A percentile compares a stretch with the other conserved stretches of the same genome.
phyloP scores from a whole-genome alignment of 257 asterid species.

The Asclepias syriaca region DNA sequence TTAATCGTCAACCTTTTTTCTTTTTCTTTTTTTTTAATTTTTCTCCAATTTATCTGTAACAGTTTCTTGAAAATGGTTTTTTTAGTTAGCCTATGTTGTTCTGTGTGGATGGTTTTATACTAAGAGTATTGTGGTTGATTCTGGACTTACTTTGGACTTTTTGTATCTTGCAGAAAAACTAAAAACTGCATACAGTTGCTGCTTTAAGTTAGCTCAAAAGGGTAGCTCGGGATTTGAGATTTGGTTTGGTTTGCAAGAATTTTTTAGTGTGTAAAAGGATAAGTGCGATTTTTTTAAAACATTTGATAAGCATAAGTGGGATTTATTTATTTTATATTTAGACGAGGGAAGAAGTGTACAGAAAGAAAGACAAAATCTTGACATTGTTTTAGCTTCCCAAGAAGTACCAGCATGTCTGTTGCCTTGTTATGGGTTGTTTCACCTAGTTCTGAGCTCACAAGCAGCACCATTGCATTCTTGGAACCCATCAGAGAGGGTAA shows the following conservation, averaged over 20 bases:
- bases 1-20: neutral
- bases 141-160: constrained; percentile 8
- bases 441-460: constrained; percentile 52
- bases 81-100: constrained; percentile 1
- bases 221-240: constrained; percentile 15
- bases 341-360: constrained; percentile 18
- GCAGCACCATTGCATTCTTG: constrained; percentile 42
- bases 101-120: neutral
- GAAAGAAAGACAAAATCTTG: constrained; percentile 23
- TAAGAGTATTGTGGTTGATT: constrained; percentile 5
- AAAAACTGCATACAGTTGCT: constrained; percentile 24
- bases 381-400: constrained; percentile 17
- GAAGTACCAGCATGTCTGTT: constrained; percentile 56
- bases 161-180: constrained; percentile 41
- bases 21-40: neutral
- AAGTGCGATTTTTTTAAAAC: constrained; percentile 24
- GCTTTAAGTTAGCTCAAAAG: constrained; percentile 25
- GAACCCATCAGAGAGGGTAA: constrained; percentile 50
- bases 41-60: neutral
- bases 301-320: constrained; percentile 26
- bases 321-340: constrained; percentile 8
- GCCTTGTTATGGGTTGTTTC: constrained; percentile 69
- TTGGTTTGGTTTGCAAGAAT: constrained; percentile 15
- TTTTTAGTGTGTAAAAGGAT: constrained; percentile 19
- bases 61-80: constrained; percentile 24